These are phyloP conservation scores for Colletotrichum sp. DNA, from an alignment of 2,329 filamentous ascomycete genomes.

Conservation along the genomic window DNA sequence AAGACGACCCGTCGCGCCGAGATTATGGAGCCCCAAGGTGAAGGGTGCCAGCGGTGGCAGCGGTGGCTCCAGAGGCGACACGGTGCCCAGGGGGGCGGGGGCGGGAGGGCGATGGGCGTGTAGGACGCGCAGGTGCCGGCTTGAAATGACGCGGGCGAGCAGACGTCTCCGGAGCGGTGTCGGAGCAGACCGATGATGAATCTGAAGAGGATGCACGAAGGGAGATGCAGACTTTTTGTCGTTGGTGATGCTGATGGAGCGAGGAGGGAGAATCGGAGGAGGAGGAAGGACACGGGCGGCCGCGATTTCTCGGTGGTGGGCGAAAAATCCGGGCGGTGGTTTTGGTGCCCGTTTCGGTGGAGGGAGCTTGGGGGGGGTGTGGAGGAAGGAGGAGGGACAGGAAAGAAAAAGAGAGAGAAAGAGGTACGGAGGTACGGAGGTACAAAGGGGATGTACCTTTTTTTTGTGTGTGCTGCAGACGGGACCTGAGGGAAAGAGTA, in stretches of 20 bases:
- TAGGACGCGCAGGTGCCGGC: not conserved
- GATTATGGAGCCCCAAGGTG: constrained; percentile 14
- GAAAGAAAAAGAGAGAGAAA: not conserved
- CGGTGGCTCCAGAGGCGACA: constrained; percentile 17
- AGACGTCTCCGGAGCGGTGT: not conserved
- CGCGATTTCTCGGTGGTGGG: constrained; percentile 20
- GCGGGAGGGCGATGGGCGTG: not conserved
- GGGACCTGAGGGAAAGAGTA: not conserved
- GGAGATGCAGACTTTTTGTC: not conserved
- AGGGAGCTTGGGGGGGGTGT: not conserved
- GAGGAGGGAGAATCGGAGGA: not conserved
- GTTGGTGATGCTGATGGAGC: not conserved
- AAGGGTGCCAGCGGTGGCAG: not conserved
- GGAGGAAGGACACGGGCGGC: constrained; percentile 10
- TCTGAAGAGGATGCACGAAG: not conserved
- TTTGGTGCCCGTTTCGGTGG: constrained; percentile 1
- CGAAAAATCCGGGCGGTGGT: constrained; percentile 18
- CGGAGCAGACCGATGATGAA: not conserved
- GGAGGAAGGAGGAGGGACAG: not conserved
- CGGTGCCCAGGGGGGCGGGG: not conserved
- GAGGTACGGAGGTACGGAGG: not conserved
- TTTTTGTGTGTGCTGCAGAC: not conserved
- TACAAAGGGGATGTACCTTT: not conserved
- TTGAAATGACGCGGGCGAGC: not conserved
- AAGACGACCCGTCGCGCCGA: constrained; percentile 22